Conservation (phyloP, 768 basidiomycete genomes). For the Daedaleopsis sinensis region DNA sequence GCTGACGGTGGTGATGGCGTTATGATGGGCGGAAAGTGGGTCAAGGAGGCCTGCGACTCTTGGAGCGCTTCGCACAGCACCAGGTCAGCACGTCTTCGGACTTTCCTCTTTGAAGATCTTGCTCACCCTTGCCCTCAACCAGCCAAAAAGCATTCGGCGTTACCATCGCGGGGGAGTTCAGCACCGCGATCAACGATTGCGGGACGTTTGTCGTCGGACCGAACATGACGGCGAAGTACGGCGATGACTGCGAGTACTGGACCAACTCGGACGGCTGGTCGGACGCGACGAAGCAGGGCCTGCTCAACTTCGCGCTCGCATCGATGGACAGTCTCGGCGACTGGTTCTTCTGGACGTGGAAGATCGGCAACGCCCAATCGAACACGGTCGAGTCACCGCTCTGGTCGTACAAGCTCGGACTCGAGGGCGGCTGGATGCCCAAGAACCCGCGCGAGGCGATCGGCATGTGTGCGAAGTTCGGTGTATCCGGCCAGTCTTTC, state of each 20-base stretch:
- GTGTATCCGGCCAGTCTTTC: conserved; percentile 47
- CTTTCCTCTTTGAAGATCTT: not conserved
- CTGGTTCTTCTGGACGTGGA: conserved; percentile 82
- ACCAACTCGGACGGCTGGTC: conserved; percentile 53
- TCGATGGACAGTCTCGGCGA: conserved; percentile 69
- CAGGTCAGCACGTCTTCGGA: conserved; percentile 32
- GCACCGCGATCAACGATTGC: conserved; percentile 65
- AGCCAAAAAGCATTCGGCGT: conserved; percentile 63
- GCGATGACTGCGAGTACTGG: conserved; percentile 42
- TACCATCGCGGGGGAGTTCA: conserved; percentile 73
- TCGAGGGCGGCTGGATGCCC: conserved; percentile 77
- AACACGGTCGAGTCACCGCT: conserved; percentile 52
- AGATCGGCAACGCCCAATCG: conserved; percentile 58
- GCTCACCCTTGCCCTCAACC: conserved; percentile 15
- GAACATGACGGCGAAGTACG: conserved; percentile 40
- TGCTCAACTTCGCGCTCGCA: conserved; percentile 51
- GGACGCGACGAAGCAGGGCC: conserved; percentile 48
- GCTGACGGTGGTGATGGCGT: conserved; percentile 34
- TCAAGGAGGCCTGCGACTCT: conserved; percentile 40
- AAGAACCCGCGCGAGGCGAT: conserved; percentile 61
- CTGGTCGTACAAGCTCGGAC: conserved; percentile 71
- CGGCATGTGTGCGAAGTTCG: conserved; percentile 65
- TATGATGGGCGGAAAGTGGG: conserved; percentile 30
- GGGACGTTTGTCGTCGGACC: conserved; percentile 48
- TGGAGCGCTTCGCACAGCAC: conserved; percentile 49